Evolutionary conservation across 2,329 filamentous ascomycete species (phyloP), one percentile per base, ranked within the genome.

Genomic region (Leptosphaerulina australis): DNA sequence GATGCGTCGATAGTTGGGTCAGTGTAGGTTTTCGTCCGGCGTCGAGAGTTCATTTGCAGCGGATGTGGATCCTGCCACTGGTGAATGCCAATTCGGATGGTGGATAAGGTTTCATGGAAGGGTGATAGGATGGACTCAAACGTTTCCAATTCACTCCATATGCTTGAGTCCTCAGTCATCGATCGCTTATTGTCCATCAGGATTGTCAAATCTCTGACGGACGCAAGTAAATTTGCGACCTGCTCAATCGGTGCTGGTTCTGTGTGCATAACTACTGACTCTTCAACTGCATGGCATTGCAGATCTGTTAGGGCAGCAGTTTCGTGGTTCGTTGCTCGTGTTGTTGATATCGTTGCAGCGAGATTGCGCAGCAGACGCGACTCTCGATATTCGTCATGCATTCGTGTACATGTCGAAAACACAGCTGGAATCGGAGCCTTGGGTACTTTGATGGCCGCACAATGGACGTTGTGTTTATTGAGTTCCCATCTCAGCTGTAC

Each of bases 1-100:
- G 25, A n/a, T 3, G 24, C 43, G 31, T 15, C 12, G 2, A 45
- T 36, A 3, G 14, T 20, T 2, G 41, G 37, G 11, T 51, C 48
- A 7, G 1, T 26, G 15, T 46, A 51, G 0, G 12, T 9, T 30
- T 51, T 43, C 0, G 36, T 51, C n/a, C 46, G 41, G 30, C 24
- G 36, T 9, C 48, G 15, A 3, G 48, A 51, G 21, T 34, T 41
- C 48, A 51, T 51, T 12, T 51, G 48, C 2, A 51, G 15, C 4
- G 48, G 48, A 6, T 36, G 24, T 6, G 48, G 48, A 8, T 51
- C 48, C 18, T 51, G 41, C 36, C 48, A 46, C 17, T 51, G 48
- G 12, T 51, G 48, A 14, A 51, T 43, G 10, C 41, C 48, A n/a
- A 51, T 15, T 15, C 48, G 48, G 7, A 51, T 33, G 3, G 41